Evolutionary conservation across 805 yeast species (phyloP).

Genomic region (Deakozyma indianensis): DNA sequence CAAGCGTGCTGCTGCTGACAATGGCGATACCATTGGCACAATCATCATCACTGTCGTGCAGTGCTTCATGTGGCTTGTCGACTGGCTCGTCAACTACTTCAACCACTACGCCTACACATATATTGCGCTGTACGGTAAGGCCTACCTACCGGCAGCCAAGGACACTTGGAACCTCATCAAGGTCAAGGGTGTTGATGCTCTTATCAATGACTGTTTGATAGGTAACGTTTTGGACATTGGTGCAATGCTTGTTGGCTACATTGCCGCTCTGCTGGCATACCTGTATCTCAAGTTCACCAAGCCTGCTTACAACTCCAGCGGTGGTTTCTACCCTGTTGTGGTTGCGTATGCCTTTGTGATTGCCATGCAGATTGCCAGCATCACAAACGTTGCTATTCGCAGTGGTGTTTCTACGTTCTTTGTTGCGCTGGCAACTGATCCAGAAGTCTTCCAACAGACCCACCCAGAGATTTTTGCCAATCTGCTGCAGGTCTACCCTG

Average conservation of each 20-base stretch:
- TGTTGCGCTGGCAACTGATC: slow-evolving; percentile 71
- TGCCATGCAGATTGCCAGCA: slow-evolving; percentile 59
- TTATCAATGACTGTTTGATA: slow-evolving; percentile 72
- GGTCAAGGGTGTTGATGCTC: slow-evolving; percentile 69
- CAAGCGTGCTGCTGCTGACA: slow-evolving; percentile 36
- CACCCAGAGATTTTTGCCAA: slow-evolving; percentile 36
- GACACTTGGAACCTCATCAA: slow-evolving; percentile 70
- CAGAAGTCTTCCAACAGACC: slow-evolving; percentile 62
- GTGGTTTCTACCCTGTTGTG: slow-evolving; percentile 54
- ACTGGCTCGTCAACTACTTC: slow-evolving; percentile 74
- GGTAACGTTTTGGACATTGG: slow-evolving; percentile 69
- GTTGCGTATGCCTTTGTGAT: slow-evolving; percentile 62
- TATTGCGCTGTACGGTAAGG: slow-evolving; percentile 74
- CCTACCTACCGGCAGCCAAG: slow-evolving; percentile 59
- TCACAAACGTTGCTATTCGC: slow-evolving; percentile 59
- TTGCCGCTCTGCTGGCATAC: slow-evolving; percentile 47
- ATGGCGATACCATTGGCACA: slow-evolving; percentile 38
- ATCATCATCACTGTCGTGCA: slow-evolving; percentile 14
- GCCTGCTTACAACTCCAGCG: slow-evolving; percentile 48
- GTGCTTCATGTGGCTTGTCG: slow-evolving; percentile 46
- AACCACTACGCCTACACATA: slow-evolving; percentile 84
- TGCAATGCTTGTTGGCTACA: slow-evolving; percentile 55
- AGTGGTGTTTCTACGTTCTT: slow-evolving; percentile 77
- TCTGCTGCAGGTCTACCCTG: neutral
- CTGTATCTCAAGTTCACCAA: slow-evolving; percentile 52